Base-by-base conservation (phyloP, 441 rosid genomes). In the Populus hybrid region DNA sequence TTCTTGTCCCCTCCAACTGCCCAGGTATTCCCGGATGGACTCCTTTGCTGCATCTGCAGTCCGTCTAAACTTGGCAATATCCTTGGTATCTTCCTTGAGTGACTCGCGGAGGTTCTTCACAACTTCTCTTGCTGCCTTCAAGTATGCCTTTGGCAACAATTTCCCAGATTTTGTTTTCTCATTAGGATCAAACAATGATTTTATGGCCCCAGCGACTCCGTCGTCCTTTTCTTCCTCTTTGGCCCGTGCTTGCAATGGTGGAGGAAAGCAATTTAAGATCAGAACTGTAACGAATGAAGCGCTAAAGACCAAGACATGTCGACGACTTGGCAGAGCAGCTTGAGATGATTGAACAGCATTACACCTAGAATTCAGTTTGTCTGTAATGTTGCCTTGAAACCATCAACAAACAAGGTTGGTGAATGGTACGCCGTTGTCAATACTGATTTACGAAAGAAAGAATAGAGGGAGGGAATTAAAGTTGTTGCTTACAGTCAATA, bases 41-140 rank as follows among this genome's bases (percentile, higher is more conserved):
- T 89, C 97, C 83, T 95, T 92, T 2, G 97, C 97, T 0, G 98
- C 88, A 85, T 93, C 99, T 19, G 96, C 98, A 34, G 84, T 92
- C 78, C 95, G 80, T 69, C 97, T 87, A 66, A 95, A 93, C 79
- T 92, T 91, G 3, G 87, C 86, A 24, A 59, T 81, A 77, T 95
- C 95, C 76, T 87, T 89, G 18, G 95, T 87, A 70, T 95, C 88
- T 80, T 95, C 99, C 81, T 92, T 83, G 28, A 93, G 64, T 2
- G 98, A 95, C 75, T 95, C 93, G 0, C 94, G 89, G 73, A 93
- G 85, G 2, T 91, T 91, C 83, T 88, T 91, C 76, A 92, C 91
- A 24, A 95, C 89, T 72, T 93, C 95, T 72, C 92, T 88, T 16
- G 95, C 99, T 5, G 95, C 86, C 75, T 90, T 93, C 84, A 95